These are phyloP conservation scores for Vigna mungo DNA, from an alignment of 306 rosid genomes.

Conservation along the genomic window DNA sequence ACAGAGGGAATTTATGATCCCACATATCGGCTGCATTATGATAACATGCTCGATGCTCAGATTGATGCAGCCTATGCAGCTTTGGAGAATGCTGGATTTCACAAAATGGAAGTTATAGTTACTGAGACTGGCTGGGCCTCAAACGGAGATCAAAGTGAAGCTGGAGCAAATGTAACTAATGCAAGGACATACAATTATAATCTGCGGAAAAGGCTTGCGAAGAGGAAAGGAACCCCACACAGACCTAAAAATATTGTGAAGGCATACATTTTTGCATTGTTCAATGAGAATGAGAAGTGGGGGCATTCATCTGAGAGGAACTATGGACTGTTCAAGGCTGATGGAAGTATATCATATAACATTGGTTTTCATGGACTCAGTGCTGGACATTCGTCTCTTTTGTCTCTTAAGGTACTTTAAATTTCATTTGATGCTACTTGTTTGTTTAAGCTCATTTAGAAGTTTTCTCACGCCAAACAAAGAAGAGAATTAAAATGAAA, in stretches of 20 bases:
- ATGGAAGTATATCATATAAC: constrained; percentile 87
- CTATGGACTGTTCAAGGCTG: constrained; percentile 88
- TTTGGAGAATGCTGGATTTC: constrained; percentile 76
- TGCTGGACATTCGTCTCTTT: constrained; percentile 66
- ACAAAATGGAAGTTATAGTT: constrained; percentile 84
- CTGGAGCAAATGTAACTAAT: constrained; percentile 73
- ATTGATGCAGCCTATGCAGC: constrained; percentile 96
- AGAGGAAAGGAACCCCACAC: constrained; percentile 92
- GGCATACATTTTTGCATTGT: constrained; percentile 86
- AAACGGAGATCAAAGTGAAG: constrained; percentile 67
- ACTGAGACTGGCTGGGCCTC: constrained; percentile 99
- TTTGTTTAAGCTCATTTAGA: constrained; percentile 37
- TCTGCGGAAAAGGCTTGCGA: constrained; percentile 89
- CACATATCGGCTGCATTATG: constrained; percentile 74
- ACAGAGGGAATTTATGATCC: constrained; percentile 76
- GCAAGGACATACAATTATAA: constrained; percentile 92
- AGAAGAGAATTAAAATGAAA: not conserved
- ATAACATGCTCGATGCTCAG: constrained; percentile 99
- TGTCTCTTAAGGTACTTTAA: constrained; percentile 69
- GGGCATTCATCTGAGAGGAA: constrained; percentile 88
- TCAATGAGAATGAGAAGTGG: constrained; percentile 74
- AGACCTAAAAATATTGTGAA: constrained; percentile 80
- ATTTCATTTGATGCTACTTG: constrained; percentile 37
- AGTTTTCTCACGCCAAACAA: not conserved
- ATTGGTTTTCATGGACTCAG: constrained; percentile 88